Percentiles rank a stretch among this genome's conserved stretches.
Conservation (phyloP, 805 yeast genomes). For the Wickerhamiella hasegawae region DNA sequence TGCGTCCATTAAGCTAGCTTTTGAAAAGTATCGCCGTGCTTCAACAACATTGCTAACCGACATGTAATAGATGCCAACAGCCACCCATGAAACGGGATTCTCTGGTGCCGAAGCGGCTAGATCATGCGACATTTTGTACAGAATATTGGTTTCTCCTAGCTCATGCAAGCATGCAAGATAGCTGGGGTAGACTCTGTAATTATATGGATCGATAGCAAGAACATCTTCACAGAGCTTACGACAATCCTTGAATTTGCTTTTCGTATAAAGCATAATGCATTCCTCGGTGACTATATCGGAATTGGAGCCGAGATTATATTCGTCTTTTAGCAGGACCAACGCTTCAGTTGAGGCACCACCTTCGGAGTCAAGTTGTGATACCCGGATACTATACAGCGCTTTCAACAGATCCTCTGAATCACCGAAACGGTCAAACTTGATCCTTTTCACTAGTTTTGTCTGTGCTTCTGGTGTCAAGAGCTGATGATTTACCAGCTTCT, state of each 20-base stretch:
- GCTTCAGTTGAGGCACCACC: slow-evolving; percentile 42
- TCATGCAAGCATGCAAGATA: slow-evolving; percentile 78
- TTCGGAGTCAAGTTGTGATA: slow-evolving; percentile 41
- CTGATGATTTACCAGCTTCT: slow-evolving; percentile 55
- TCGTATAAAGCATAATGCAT: slow-evolving; percentile 56
- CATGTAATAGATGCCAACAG: slow-evolving; percentile 81
- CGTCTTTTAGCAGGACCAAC: slow-evolving; percentile 47
- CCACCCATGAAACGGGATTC: slow-evolving; percentile 74
- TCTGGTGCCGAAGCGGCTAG: slow-evolving; percentile 74
- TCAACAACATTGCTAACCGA: slow-evolving; percentile 57
- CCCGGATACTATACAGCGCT: slow-evolving; percentile 54
- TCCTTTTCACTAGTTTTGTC: slow-evolving; percentile 29
- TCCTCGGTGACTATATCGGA: slow-evolving; percentile 50
- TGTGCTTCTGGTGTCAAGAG: slow-evolving; percentile 62
- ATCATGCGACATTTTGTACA: slow-evolving; percentile 69
- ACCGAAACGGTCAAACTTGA: slow-evolving; percentile 54
- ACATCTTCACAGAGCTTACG: slow-evolving; percentile 49
- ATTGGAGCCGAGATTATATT: slow-evolving; percentile 48
- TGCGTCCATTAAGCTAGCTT: slow-evolving; percentile 77
- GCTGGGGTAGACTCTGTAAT: slow-evolving; percentile 55
- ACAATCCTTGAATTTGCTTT: slow-evolving; percentile 68
- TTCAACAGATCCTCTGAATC: slow-evolving; percentile 71
- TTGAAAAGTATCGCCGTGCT: slow-evolving; percentile 75
- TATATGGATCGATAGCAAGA: slow-evolving; percentile 41
- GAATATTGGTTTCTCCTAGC: slow-evolving; percentile 62